Evolutionary conservation across 768 basidiomycete genomes (phyloP).

Genomic region (Leccinellum albellum): DNA sequence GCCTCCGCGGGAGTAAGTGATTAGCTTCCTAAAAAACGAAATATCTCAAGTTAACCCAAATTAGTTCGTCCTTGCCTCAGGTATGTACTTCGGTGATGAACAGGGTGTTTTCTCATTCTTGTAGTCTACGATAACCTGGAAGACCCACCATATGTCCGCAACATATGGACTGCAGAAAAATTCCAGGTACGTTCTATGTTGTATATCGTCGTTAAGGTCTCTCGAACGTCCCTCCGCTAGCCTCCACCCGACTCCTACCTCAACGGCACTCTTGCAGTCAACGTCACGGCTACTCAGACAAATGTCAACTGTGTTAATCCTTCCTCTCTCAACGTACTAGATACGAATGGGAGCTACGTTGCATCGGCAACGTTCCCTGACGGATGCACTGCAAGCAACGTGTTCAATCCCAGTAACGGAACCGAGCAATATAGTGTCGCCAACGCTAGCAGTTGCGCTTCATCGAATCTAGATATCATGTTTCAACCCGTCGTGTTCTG

Average conservation of each 20-base stretch:
- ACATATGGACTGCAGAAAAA: slow-evolving; percentile 50
- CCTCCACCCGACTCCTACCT: slow-evolving; percentile 39
- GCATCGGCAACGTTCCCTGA: slow-evolving; percentile 44
- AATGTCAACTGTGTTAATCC: slow-evolving; percentile 46
- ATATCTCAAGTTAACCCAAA: slow-evolving; percentile 17
- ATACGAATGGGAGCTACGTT: slow-evolving; percentile 28
- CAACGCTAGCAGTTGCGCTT: slow-evolving; percentile 32
- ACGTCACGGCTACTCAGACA: slow-evolving; percentile 48
- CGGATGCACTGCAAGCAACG: slow-evolving; percentile 41
- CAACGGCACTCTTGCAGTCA: slow-evolving; percentile 51
- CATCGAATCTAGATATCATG: slow-evolving; percentile 29
- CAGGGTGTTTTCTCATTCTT: neutral
- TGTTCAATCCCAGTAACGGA: slow-evolving; percentile 37
- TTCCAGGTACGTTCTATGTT: slow-evolving; percentile 39
- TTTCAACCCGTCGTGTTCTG: slow-evolving; percentile 67
- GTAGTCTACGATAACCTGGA: slow-evolving; percentile 37
- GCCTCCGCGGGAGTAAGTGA: slow-evolving; percentile 54
- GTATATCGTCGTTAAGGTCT: neutral
- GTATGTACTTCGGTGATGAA: slow-evolving; percentile 7
- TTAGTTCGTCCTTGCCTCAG: slow-evolving; percentile 32
- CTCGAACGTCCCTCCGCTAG: slow-evolving; percentile 27
- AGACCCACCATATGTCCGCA: slow-evolving; percentile 56
- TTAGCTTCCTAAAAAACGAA: neutral
- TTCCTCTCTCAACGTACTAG: slow-evolving; percentile 23
- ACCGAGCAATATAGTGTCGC: slow-evolving; percentile 49